Conservation (phyloP, 768 basidiomycete genomes). For the Mycena rebaudengoi region DNA sequence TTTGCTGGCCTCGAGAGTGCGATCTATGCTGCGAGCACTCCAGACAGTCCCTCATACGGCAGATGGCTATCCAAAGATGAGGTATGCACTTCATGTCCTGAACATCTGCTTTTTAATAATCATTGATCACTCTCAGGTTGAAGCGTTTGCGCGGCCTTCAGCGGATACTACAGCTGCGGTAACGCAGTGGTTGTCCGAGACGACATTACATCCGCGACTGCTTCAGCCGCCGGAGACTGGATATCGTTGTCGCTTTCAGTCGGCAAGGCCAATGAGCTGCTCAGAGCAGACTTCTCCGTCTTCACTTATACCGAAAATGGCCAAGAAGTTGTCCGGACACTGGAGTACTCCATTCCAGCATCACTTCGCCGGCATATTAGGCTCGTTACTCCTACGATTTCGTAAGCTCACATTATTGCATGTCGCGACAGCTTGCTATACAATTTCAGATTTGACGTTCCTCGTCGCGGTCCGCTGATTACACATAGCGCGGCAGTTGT, state of each 20-base stretch:
- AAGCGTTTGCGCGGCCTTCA: constrained; percentile 1
- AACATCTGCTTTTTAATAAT: background rate
- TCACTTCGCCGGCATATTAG: constrained; percentile 25
- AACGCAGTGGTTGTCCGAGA: constrained; percentile 27
- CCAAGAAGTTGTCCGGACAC: constrained; percentile 28
- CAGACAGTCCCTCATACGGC: constrained; percentile 35
- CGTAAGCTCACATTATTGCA: constrained; percentile 4
- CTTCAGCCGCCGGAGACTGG: constrained; percentile 35
- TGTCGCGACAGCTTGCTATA: background rate
- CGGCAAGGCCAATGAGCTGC: constrained; percentile 29
- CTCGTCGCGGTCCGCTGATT: too few relatives aligned
- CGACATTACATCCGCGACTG: constrained; percentile 20
- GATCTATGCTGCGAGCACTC: constrained; percentile 40
- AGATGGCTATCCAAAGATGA: constrained; percentile 41
- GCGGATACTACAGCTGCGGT: constrained; percentile 14
- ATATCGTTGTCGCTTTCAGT: constrained; percentile 27
- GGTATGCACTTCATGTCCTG: constrained; percentile 24
- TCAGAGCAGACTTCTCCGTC: constrained; percentile 24
- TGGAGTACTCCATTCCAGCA: constrained; percentile 34
- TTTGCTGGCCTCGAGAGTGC: constrained; percentile 38
- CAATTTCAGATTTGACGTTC: background rate
- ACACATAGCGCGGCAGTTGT: too few relatives aligned
- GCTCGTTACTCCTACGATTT: constrained; percentile 33
- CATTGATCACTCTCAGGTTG: background rate
- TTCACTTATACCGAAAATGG: constrained; percentile 30